phyloP scores from a whole-genome alignment of 192 early-diverging fungal genomes.

The Pilobolus umbonatus region DNA sequence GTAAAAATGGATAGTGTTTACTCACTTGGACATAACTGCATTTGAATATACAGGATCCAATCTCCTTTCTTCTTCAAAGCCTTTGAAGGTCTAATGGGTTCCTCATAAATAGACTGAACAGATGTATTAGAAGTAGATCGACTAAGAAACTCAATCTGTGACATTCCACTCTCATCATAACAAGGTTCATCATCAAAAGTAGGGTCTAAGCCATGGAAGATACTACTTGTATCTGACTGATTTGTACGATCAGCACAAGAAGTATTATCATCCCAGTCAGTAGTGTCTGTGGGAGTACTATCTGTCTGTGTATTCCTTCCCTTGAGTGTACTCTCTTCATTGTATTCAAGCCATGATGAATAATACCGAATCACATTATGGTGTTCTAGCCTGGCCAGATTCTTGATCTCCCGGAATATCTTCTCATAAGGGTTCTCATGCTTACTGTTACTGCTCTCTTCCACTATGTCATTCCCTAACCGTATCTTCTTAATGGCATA shows the following conservation, averaged over 20 bases:
- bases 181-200: conserved; percentile 7
- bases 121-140: not conserved
- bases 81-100: not conserved
- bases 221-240: not conserved
- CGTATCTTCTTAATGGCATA: conserved; percentile 91
- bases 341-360: conserved; percentile 84
- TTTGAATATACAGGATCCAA: conserved; percentile 72
- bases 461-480: conserved; percentile 42
- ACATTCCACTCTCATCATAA: conserved; percentile 5
- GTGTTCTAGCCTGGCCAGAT: conserved; percentile 79
- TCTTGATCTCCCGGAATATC: conserved; percentile 89
- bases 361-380: conserved; percentile 93
- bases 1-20: not conserved
- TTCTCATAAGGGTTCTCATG: conserved; percentile 49
- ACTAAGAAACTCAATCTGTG: conserved; percentile 1
- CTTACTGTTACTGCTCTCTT: conserved; percentile 5
- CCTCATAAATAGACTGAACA: not conserved
- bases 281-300: conserved; percentile 29
- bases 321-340: conserved; percentile 25
- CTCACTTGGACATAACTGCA: conserved; percentile 84
- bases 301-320: conserved; percentile 21
- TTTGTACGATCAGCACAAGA: conserved; percentile 15
- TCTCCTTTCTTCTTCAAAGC: not conserved
- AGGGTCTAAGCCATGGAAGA: conserved; percentile 13
- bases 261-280: conserved; percentile 34